Percentiles rank a stretch among this genome's conserved stretches.
These are phyloP conservation scores for Ophiostoma australiae DNA, from an alignment of 2,329 filamentous ascomycete genomes.

Conservation along the genomic window DNA sequence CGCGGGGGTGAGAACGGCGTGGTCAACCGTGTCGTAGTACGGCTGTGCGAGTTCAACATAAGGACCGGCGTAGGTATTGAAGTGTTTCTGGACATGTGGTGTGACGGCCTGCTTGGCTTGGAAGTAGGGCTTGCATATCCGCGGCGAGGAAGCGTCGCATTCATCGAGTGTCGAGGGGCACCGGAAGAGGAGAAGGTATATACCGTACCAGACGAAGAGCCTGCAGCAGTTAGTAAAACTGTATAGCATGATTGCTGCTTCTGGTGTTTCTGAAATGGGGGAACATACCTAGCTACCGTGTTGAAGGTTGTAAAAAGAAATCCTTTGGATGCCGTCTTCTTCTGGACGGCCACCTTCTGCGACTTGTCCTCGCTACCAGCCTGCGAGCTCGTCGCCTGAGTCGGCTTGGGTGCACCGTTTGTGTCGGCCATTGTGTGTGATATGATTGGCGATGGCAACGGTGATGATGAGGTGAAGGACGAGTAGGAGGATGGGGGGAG, in stretches of 20 bases:
- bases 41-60: constrained; percentile 74
- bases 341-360: not conserved
- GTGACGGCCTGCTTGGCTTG: constrained; percentile 56
- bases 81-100: constrained; percentile 80
- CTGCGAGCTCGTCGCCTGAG: constrained; percentile 11
- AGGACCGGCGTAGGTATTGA: constrained; percentile 74
- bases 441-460: not conserved
- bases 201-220: constrained; percentile 77
- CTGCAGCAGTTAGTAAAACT: constrained; percentile 41
- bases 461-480: constrained; percentile 9
- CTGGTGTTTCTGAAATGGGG: not conserved
- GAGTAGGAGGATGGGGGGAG: not conserved
- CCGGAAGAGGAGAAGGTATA: constrained; percentile 73
- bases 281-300: constrained; percentile 22
- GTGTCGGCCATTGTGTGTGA: constrained; percentile 19
- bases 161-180: constrained; percentile 68
- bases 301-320: constrained; percentile 17
- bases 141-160: constrained; percentile 65
- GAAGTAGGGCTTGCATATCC: constrained; percentile 80
- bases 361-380: not conserved
- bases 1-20: constrained; percentile 63
- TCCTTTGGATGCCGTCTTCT: constrained; percentile 1
- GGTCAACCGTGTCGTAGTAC: constrained; percentile 62
- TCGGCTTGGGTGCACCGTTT: constrained; percentile 15
- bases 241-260: not conserved